Evolutionary conservation across 2,329 filamentous ascomycete genomes (phyloP), one percentile per base, ranked within the genome.

Genomic region (Ophiostoma novo-ulmi): DNA sequence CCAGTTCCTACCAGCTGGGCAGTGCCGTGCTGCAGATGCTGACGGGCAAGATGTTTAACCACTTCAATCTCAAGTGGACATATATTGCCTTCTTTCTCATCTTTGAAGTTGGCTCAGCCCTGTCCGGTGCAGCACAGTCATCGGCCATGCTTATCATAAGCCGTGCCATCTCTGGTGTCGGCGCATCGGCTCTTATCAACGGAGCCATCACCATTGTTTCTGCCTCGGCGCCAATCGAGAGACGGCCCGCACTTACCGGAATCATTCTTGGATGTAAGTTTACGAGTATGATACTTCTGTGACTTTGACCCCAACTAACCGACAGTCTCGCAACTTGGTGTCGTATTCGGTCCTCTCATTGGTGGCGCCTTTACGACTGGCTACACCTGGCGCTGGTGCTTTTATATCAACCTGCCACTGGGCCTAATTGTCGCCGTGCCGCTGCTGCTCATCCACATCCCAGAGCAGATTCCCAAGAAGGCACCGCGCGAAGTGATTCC

Each of bases 41-140:
- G 20, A 80, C 82, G 0, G 85, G 85, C 1, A 86, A 83, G 74
- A 70, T 87, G 0, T 87, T 85, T 72, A 81, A 76, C 1, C 76
- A 80, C 38, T 81, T 82, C 67, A 78, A 72, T 20, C 75, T 78
- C 5, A 82, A 83, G 78, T 80, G 78, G 77, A 76, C 79, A 0
- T 82, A 80, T 67, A 74, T 81, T 7, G 68, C 70, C 68, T 81
- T 84, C 63, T 79, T 88, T 38, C 73, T 77, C 48, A 70, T 87
- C 58, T 88, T 89, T 72, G 85, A 88, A 74, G 31, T 87, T 0
- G 87, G 87, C 1, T 86, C 83, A 0, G 73, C 85, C 3, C 76
- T 89, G n/a, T 88, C 85, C 72, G 86, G 78, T 70, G 73, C 81
- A 68, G 82, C 86, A 0, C 78, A 75, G 0, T 83, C 80, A 11